Evolutionary conservation across 2,329 filamentous ascomycete species (phyloP), one percentile per base, ranked within the genome.

Genomic region (Colletotrichum karsti): DNA sequence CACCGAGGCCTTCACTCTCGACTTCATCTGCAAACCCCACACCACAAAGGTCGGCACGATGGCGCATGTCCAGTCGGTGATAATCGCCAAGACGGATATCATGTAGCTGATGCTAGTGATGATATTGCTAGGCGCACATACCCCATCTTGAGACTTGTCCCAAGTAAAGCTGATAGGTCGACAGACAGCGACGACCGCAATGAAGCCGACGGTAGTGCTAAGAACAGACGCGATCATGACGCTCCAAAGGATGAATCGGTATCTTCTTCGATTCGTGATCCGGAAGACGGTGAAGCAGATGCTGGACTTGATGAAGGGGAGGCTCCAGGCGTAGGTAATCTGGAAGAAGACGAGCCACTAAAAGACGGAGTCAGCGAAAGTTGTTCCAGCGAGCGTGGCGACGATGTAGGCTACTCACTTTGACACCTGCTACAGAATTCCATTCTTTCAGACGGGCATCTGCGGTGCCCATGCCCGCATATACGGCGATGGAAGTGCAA

Each of bases 201-300:
- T 53, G 58, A 61, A 61, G 1, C 58, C 58, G 4, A 61, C 35
- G 0, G 58, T 54, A 4, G 58, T 61, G 24, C 58, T 61, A n/a
- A 61, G 58, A 0, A 39, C 41, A 0, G 58, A 61, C 5, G 57
- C 57, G 15, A 53, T 22, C 57, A 61, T 61, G 33, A 51, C 57
- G 1, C 30, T 28, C 44, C 57, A 51, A 4, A 61, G 57, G 1
- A 61, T 61, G 24, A 51, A 13, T 10, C 57, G 57, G 30, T 53
- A 53, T 4, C 33, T 22, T 15, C 20, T 51, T 2, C 35, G 10
- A 9, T 51, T 61, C 4, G 44, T 61, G 30, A 61, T 61, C 1
- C 57, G 57, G 35, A 61, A 61, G 1, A 61, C 46, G 4, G 57
- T 61, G 10, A 61, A 61, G 33, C 57, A 61, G 7, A 57, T 57